Evolutionary conservation across 2,329 filamentous ascomycete genomes (phyloP), one percentile per base, ranked within the genome.

Genomic region (Ilyonectria robusta): DNA sequence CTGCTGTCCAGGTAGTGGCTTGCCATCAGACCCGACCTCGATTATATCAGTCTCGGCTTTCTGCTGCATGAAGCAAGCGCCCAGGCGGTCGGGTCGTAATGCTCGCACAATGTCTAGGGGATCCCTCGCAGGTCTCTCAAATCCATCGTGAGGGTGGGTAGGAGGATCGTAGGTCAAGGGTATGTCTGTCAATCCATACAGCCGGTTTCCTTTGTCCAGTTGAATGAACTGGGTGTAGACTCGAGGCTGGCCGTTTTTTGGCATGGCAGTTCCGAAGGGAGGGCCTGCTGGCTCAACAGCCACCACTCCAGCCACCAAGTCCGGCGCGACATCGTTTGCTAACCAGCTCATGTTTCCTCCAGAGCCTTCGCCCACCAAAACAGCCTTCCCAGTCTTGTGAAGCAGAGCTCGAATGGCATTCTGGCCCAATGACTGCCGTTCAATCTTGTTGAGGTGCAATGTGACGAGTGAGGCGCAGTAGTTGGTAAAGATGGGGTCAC

Each of bases 261-360:
- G 40, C 11, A 59, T 57, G 2, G 71, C 67, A 1, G 59, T 71
- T 11, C 78, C 79, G 70, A 85, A 88, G 0, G 86, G 87, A 1
- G 87, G 87, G 0, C 87, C 87, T 4, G 79, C 75, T 0, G 87
- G 87, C 70, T 90, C 88, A 13, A 90, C 67, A 1, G 83, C 80
- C 1, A 90, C 76, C 21, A 89, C 81, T 0, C 78, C 83, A 21
- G 81, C 82, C 2, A 89, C 83, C 0, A 85, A 77, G 0, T 82
- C 70, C 0, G 88, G 87, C 4, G 81, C 75, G 2, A 78, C 75
- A 69, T 91, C 88, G 2, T 83, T 84, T 9, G 85, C 79, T 9
- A 85, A 78, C 82, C 82, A 87, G 9, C 79, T 82, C 65, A 82
- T 81, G 11, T 79, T 79, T 1, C 83, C 82, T 4, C 85, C 84